Conservation (phyloP, 2,329 filamentous ascomycete species). For the Diplodia seriata region DNA sequence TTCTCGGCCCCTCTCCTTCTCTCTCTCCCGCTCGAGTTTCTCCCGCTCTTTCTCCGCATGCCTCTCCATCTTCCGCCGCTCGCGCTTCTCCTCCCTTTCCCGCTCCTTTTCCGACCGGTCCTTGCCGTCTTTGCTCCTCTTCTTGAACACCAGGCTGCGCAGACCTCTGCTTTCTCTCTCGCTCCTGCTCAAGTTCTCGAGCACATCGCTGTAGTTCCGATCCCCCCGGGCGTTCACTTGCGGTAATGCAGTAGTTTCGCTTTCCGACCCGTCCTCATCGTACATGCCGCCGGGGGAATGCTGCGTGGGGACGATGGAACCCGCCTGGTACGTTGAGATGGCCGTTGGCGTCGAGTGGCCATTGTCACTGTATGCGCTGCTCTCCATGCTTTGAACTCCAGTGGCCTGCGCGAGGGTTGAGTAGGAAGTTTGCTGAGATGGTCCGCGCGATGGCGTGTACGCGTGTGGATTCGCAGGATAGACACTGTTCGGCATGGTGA, state of each 20-base stretch:
- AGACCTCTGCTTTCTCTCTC: constrained; percentile 29
- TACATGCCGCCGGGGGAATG: constrained; percentile 37
- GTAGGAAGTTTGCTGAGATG: constrained; percentile 23
- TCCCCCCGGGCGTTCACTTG: constrained; percentile 37
- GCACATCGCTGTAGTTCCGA: constrained; percentile 26
- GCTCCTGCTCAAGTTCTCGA: constrained; percentile 22
- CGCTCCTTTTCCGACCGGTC: constrained; percentile 35
- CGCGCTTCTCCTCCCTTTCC: constrained; percentile 33
- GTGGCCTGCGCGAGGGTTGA: constrained; percentile 12
- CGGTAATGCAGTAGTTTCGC: constrained; percentile 48
- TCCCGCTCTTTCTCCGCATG: constrained; percentile 20
- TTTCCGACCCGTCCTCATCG: constrained; percentile 41
- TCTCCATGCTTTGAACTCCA: constrained; percentile 24
- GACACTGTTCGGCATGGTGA: constrained; percentile 10
- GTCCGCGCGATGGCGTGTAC: constrained; percentile 10
- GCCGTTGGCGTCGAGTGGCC: constrained; percentile 32
- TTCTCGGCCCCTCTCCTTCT: constrained; percentile 20
- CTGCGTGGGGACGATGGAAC: constrained; percentile 40
- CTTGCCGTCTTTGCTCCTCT: constrained; percentile 35
- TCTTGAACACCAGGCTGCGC: constrained; percentile 21
- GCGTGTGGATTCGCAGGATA: constrained; percentile 15
- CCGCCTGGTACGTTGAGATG: constrained; percentile 36
- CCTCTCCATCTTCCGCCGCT: constrained; percentile 22
- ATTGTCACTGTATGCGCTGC: constrained; percentile 21
- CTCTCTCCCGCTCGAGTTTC: constrained; percentile 18